Base-by-base conservation (phyloP, 805 yeast species). In the Sporopachydermia lactativora region DNA sequence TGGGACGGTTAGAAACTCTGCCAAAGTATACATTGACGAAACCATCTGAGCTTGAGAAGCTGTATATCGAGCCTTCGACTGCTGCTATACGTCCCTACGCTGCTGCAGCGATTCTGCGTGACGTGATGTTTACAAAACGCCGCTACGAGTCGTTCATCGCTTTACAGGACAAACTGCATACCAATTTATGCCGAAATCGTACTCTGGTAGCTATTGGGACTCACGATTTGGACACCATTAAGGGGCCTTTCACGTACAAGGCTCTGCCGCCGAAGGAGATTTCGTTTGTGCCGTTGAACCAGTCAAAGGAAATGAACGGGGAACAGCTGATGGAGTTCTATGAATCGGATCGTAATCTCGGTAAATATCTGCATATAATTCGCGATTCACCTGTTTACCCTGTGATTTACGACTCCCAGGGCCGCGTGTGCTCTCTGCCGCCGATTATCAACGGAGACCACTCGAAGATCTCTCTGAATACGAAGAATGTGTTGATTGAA, bases 171-270 rank as follows among this genome's bases (percentile, higher is more conserved):
- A 92, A 92, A 62, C 70, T 92, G 50, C 99, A 92, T 65, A 68
- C 94, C 47, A 92, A 92, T 60, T 67, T 92, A 55, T 89, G 98
- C 64, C 89, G 99, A 69, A 83, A 89, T 64, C 83, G 99, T 72
- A 80, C 95, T 24, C 72, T 92, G 51, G 98, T 92, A 42, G 97
- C 98, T 39, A 86, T 89, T 71, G 99, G 99, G 53, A 92, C 99
- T 41, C 99, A 92, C 57, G 97, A 92, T 61, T 69, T 80, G 46
- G 94, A 84, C 59, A 74, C 81, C 38, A 64, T 89, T 49, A 58
- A 71, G 34, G 81, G 83, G 18, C 94, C 95, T 44, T 85, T 92
- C 65, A 74, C 84, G 42, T 92, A 85, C 66, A 84, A 80, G 56
- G 96, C 92, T 36, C 65, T 81, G 49, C 67, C 75, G 41, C 96